Base-by-base conservation (phyloP, 1,139 yeast species). In the Hansenula lynferdii region DNA sequence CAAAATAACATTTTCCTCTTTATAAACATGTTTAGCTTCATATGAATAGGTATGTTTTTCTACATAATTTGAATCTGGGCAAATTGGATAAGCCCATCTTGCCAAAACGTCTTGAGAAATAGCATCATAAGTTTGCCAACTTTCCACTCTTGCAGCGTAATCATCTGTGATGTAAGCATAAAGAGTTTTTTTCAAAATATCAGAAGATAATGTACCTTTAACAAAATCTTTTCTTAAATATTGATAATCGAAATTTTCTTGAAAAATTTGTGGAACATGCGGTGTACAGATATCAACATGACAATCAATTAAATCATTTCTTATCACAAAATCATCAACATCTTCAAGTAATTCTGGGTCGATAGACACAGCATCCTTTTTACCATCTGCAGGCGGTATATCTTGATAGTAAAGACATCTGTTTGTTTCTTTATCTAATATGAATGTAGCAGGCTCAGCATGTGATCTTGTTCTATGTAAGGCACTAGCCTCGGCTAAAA, bases 241-340 rank as follows among this genome's bases (percentile, higher is more conserved):
- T 59, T 90, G 96, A 60, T 90, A 92, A 64, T 92, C 99, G 54
- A 92, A 92, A 60, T 92, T 90, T 56, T 92, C 99, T 51, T 87
- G 95, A 64, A 90, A 92, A 44, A 92, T 80, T 20, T 95, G 95
- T 1, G 97, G 97, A 22, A 94, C 96, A 50, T 84, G 90, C 2
- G 95, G 90, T 8, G 97, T 72, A 61, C 99, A 92, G 44, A 92
- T 87, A 64, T 92, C 98, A 42, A 92, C 87, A 57, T 85, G 94
- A 61, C 98, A 92, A 64, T 92, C 99, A 46, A 94, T 89, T 49
- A 92, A 72, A 61, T 92, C 97, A 58, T 92, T 94, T 57, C 96
- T 75, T 42, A 92, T 69, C 11, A 77, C 75, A 49, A 92, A 77
- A 44, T 85, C 90, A 44, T 84, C 89, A 31, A 84, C 80, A 44